phyloP scores from a whole-genome alignment of 2,329 filamentous ascomycete species.

The Allantophomopsis lycopodina region DNA sequence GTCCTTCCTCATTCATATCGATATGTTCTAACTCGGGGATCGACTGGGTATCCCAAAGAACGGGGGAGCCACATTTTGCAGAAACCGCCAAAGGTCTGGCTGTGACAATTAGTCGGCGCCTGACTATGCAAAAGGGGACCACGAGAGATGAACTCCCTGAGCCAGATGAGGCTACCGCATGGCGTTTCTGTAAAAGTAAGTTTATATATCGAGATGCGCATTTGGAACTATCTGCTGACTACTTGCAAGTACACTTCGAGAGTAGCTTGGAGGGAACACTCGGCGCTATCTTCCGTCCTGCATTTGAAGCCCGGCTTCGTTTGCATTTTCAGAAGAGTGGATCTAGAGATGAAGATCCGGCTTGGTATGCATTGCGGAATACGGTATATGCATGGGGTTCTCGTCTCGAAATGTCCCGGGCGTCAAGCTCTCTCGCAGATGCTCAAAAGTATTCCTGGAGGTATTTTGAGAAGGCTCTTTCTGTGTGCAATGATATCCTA shows the following conservation, averaged over 20 bases:
- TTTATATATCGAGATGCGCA: background rate
- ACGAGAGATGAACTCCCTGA: background rate
- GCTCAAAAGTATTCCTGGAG: background rate
- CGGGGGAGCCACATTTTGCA: background rate
- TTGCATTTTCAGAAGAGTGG: background rate
- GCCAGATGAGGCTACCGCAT: background rate
- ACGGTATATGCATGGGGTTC: conserved; percentile 1
- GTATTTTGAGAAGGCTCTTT: conserved; percentile 3
- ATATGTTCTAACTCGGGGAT: conserved; percentile 1
- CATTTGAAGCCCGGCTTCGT: conserved; percentile 1
- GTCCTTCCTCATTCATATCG: conserved; percentile 1
- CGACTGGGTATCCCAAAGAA: conserved; percentile 1
- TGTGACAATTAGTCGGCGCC: background rate
- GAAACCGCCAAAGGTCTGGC: background rate
- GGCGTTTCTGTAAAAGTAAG: background rate
- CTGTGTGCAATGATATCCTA: conserved; percentile 1
- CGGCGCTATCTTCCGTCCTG: conserved; percentile 1
- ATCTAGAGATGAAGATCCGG: background rate
- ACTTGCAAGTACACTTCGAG: too few relatives aligned
- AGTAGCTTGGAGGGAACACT: background rate
- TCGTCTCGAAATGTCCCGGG: background rate
- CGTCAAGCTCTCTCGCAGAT: background rate
- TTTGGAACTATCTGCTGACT: too few relatives aligned
- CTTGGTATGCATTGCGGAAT: conserved; percentile 1
- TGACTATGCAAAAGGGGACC: background rate